Conservation (phyloP, 257 asterid genomes). For the Orobanche coerulescens region DNA sequence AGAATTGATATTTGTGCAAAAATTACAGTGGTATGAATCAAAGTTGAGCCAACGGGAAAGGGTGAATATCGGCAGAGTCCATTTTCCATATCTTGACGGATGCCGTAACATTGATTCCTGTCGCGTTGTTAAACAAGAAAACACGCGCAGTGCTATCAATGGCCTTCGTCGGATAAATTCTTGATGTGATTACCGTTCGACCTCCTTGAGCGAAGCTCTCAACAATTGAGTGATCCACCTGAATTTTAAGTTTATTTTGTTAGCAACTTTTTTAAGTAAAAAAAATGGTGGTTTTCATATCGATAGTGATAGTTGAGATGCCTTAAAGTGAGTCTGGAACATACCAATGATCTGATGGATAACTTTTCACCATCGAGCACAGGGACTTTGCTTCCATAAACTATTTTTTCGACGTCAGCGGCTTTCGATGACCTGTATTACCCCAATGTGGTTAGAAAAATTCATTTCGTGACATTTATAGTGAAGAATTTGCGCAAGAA, state of each 20-base stretch:
- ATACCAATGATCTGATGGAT: constrained; percentile 56
- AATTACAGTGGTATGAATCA: not conserved
- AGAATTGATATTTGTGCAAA: no score
- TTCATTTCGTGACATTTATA: not conserved
- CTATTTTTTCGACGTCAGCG: constrained; percentile 45
- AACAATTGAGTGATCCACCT: constrained; percentile 85
- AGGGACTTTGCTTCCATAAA: constrained; percentile 72
- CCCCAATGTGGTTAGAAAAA: not conserved
- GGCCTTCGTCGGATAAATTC: constrained; percentile 77
- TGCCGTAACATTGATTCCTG: constrained; percentile 44
- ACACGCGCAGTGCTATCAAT: constrained; percentile 44
- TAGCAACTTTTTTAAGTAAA: no score
- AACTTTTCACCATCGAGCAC: constrained; percentile 62
- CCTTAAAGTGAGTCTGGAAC: not conserved
- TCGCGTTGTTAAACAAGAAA: constrained; percentile 80
- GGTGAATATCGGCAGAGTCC: constrained; percentile 50
- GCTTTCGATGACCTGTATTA: constrained; percentile 58
- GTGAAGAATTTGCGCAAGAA: not conserved
- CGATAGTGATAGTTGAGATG: not conserved
- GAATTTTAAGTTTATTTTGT: not conserved
- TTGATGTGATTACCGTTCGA: constrained; percentile 59
- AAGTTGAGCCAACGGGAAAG: constrained; percentile 31
- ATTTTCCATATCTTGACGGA: constrained; percentile 66
- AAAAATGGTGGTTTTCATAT: no score
- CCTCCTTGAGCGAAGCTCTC: constrained; percentile 96